These are phyloP conservation scores for Nicotiana tabacum DNA, from an alignment of 257 asterid species.

Conservation along the genomic window DNA sequence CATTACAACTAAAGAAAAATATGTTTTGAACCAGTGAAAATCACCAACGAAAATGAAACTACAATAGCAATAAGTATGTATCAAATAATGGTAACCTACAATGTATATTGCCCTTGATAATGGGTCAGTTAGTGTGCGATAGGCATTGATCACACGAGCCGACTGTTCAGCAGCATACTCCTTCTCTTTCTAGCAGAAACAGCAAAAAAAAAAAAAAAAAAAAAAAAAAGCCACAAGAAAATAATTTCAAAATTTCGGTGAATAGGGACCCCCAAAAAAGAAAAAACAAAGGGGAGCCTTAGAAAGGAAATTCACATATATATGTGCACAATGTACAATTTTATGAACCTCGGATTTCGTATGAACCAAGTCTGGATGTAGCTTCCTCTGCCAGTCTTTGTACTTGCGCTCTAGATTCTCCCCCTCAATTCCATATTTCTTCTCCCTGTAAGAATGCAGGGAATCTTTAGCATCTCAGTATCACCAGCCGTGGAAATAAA, in stretches of 20 bases:
- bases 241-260: neutral
- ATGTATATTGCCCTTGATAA: constrained; percentile 73
- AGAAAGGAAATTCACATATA: neutral
- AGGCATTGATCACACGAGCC: constrained; percentile 82
- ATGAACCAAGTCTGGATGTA: constrained; percentile 96
- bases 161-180: constrained; percentile 96
- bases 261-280: neutral
- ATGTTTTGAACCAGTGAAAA: neutral
- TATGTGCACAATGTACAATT: neutral
- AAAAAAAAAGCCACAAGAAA: neutral
- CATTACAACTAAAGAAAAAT: neutral
- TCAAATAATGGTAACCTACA: constrained; percentile 39
- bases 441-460: constrained; percentile 40
- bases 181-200: constrained; percentile 60
- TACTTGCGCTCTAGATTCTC: constrained; percentile 67
- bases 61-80: neutral
- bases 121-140: constrained; percentile 73
- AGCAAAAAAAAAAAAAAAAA: neutral
- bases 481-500: neutral
- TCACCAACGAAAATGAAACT: neutral
- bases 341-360: constrained; percentile 66
- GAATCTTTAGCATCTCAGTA: constrained; percentile 7
- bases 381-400: constrained; percentile 95
- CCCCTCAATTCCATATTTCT: constrained; percentile 47
- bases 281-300: neutral